A percentile compares a stretch with the other conserved stretches of the same genome.
Evolutionary conservation across 2,329 filamentous ascomycete species (phyloP).

Genomic region (Botrytis sinoallii): DNA sequence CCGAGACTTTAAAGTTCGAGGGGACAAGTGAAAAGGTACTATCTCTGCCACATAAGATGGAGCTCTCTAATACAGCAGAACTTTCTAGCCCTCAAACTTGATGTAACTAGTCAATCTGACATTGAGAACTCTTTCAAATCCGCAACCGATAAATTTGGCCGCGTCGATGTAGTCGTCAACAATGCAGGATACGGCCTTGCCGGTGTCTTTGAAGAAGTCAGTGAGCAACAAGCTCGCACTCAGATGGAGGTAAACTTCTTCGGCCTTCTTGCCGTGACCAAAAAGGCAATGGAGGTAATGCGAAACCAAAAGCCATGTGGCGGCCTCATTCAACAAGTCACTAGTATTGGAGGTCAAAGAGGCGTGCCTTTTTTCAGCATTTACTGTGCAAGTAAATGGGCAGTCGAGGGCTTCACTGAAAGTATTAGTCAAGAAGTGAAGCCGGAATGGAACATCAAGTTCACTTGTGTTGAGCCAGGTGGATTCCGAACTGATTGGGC

Average conservation of each 20-base stretch:
- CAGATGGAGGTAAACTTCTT: conserved; percentile 61
- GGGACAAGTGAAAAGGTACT: conserved; percentile 36
- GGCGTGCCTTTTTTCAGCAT: conserved; percentile 38
- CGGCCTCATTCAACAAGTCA: conserved; percentile 44
- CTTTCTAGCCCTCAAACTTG: conserved; percentile 48
- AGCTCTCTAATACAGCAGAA: conserved; percentile 37
- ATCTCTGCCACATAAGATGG: background rate
- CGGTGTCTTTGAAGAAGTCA: conserved; percentile 52
- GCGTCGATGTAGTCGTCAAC: conserved; percentile 59
- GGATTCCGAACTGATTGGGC: conserved; percentile 43
- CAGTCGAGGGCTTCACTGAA: conserved; percentile 42
- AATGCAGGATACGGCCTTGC: conserved; percentile 58
- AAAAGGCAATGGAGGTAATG: conserved; percentile 40
- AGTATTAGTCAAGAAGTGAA: conserved; percentile 39
- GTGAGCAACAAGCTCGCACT: conserved; percentile 46
- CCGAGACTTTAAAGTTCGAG: conserved; percentile 39
- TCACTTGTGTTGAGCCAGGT: conserved; percentile 43
- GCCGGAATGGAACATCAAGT: conserved; percentile 42
- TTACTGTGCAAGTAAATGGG: conserved; percentile 45
- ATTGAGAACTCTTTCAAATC: conserved; percentile 39
- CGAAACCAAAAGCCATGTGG: conserved; percentile 38
- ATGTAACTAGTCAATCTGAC: conserved; percentile 51
- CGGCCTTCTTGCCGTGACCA: conserved; percentile 53
- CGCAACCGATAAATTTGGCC: conserved; percentile 48
- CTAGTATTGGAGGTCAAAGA: conserved; percentile 40